phyloP scores from a whole-genome alignment of 352 stramenopile species.

The Globisporangium paroecandrum region DNA sequence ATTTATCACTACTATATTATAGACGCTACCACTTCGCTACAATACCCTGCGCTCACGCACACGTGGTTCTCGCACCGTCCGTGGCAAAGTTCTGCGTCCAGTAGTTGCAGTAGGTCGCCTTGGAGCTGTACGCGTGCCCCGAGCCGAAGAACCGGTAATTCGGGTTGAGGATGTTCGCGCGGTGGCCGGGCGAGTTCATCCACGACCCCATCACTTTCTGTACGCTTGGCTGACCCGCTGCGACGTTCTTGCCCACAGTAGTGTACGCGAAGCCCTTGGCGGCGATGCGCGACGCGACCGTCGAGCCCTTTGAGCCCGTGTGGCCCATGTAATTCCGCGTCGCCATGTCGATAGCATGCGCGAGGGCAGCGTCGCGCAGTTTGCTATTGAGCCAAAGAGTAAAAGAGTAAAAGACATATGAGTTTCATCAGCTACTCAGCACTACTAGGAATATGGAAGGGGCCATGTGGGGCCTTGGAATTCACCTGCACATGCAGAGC shows the following conservation, averaged over 20 bases:
- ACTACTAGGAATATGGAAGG: not conserved
- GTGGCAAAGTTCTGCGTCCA: conserved; percentile 28
- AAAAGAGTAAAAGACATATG: not conserved
- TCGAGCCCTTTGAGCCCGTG: conserved; percentile 23
- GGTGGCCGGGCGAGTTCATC: conserved; percentile 26
- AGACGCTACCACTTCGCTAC: not conserved
- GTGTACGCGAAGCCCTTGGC: conserved; percentile 28
- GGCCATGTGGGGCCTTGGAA: not conserved
- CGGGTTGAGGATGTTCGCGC: conserved; percentile 21
- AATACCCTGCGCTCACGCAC: conserved; percentile 25
- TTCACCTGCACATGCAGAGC: conserved; percentile 5
- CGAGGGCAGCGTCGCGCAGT: conserved; percentile 17
- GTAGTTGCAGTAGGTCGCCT: conserved; percentile 19
- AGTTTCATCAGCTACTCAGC: not conserved
- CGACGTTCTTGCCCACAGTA: conserved; percentile 31
- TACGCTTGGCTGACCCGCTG: conserved; percentile 9
- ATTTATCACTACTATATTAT: not conserved
- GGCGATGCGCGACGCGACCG: conserved; percentile 19
- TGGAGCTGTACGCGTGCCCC: conserved; percentile 21
- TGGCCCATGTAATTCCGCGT: conserved; percentile 28
- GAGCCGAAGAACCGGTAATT: conserved; percentile 24
- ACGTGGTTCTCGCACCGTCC: conserved; percentile 6
- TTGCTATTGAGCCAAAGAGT: not conserved
- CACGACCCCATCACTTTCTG: conserved; percentile 22
- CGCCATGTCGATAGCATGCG: conserved; percentile 23